Conservation (phyloP, 352 stramenopile species). For the Pythium grandisporangium region DNA sequence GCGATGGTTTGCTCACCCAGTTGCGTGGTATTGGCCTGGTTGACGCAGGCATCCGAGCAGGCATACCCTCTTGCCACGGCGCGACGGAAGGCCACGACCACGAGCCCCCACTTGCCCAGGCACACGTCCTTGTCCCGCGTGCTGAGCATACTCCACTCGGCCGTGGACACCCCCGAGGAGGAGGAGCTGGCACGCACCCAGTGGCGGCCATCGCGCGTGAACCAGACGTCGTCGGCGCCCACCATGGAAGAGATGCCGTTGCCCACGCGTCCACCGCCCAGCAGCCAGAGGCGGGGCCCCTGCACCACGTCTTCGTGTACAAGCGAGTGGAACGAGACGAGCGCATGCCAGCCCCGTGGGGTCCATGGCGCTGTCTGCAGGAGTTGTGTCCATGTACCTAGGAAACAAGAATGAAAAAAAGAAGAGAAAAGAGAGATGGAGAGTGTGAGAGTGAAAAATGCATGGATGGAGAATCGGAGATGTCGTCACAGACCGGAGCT, state of each 20-base stretch:
- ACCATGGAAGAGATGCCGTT: slow-evolving; percentile 65
- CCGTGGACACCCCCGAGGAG: slow-evolving; percentile 54
- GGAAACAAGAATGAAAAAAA: neutral
- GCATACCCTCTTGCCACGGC: slow-evolving; percentile 40
- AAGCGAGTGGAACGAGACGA: slow-evolving; percentile 68
- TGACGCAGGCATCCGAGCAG: slow-evolving; percentile 41
- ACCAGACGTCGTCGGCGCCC: slow-evolving; percentile 67
- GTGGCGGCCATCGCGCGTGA: slow-evolving; percentile 41
- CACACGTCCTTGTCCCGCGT: slow-evolving; percentile 34
- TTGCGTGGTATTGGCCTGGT: slow-evolving; percentile 29
- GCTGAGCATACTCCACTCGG: slow-evolving; percentile 66
- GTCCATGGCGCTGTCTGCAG: slow-evolving; percentile 37
- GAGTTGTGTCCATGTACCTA: slow-evolving; percentile 27
- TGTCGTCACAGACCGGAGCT: slow-evolving; percentile 6
- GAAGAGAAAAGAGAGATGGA: neutral
- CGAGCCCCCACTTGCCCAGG: slow-evolving; percentile 68
- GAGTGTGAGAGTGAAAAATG: neutral
- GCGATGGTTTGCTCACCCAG: slow-evolving; percentile 51
- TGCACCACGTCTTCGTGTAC: slow-evolving; percentile 48
- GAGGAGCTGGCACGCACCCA: slow-evolving; percentile 59
- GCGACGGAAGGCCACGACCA: slow-evolving; percentile 41
- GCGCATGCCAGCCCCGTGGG: slow-evolving; percentile 57
- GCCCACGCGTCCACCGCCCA: slow-evolving; percentile 68
- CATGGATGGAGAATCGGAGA: no score
- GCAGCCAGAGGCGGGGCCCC: slow-evolving; percentile 58